Evolutionary conservation across 139 green algal species (phyloP).

Genomic region (Chloropicon primus): DNA sequence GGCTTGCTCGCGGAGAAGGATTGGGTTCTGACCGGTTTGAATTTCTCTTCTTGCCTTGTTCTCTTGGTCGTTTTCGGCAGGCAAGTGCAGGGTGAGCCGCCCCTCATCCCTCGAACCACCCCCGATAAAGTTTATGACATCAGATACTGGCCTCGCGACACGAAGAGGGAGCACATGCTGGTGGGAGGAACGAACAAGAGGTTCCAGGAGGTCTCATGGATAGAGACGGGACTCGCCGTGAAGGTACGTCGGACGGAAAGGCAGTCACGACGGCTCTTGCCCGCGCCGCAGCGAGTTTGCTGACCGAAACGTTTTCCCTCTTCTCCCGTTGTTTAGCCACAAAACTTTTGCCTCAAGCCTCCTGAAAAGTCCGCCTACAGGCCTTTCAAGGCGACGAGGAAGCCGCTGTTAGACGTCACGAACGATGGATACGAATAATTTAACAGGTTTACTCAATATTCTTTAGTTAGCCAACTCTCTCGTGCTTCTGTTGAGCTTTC

Average conservation of each 20-base stretch:
- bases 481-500: too few relatives aligned
- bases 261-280: too few relatives aligned
- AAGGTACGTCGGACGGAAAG: too few relatives aligned
- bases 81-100: not conserved
- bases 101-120: not conserved
- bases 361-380: not conserved
- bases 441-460: too few relatives aligned
- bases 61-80: not conserved
- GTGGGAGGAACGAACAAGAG: not conserved
- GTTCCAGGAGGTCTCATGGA: not conserved
- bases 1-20: too few relatives aligned
- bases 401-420: not conserved
- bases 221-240: not conserved
- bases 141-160: not conserved
- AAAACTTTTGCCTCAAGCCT: not conserved
- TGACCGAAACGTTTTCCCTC: too few relatives aligned
- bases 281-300: too few relatives aligned
- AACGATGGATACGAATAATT: not conserved
- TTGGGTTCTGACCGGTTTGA: too few relatives aligned
- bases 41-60: not conserved
- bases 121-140: not conserved
- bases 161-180: not conserved
- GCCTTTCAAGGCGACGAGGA: not conserved
- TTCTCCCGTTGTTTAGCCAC: too few relatives aligned
- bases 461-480: too few relatives aligned